Percentiles rank a stretch among this genome's conserved stretches.
phyloP scores from a whole-genome alignment of 805 yeast species.

The Candida vaughaniae region DNA sequence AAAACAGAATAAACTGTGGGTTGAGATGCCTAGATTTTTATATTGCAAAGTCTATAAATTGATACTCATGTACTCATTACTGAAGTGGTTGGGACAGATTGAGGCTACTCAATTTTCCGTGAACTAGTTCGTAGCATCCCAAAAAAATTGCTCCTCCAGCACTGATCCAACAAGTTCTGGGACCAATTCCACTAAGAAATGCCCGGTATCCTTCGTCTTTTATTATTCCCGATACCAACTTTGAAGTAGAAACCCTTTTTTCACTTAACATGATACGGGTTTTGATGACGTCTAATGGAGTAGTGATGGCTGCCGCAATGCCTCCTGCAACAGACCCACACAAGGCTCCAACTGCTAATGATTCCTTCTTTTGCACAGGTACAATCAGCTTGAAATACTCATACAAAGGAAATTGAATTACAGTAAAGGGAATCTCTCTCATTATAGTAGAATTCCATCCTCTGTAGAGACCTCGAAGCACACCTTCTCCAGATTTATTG shows the following conservation, averaged over 20 bases:
- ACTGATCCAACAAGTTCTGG: conserved; percentile 95
- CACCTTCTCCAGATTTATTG: conserved; percentile 76
- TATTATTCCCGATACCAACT: conserved; percentile 52
- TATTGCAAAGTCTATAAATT: too few relatives aligned
- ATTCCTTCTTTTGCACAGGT: conserved; percentile 32
- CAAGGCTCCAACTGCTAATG: conserved; percentile 75
- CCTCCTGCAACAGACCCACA: conserved; percentile 86
- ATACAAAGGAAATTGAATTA: conserved; percentile 92
- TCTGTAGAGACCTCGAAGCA: conserved; percentile 74
- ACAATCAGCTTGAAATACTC: conserved; percentile 71
- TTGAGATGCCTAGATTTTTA: too few relatives aligned
- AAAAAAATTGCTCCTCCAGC: conserved; percentile 98
- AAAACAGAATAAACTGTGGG: too few relatives aligned
- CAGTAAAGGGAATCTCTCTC: conserved; percentile 95
- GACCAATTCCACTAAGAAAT: conserved; percentile 85
- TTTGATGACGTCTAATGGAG: conserved; percentile 77
- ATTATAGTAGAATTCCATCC: conserved; percentile 92
- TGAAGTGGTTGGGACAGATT: too few relatives aligned
- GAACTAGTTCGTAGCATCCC: conserved; percentile 84
- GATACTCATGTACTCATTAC: too few relatives aligned
- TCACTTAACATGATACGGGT: conserved; percentile 81
- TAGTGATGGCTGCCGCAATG: conserved; percentile 75
- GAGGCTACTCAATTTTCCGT: conserved; percentile 30
- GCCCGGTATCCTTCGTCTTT: conserved; percentile 72
- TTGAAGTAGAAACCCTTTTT: conserved; percentile 43